Evolutionary conservation across 371 early-diverging fungal species (phyloP), one percentile per base, ranked within the genome.

Genomic region (Apophysomyces trapeziformis): DNA sequence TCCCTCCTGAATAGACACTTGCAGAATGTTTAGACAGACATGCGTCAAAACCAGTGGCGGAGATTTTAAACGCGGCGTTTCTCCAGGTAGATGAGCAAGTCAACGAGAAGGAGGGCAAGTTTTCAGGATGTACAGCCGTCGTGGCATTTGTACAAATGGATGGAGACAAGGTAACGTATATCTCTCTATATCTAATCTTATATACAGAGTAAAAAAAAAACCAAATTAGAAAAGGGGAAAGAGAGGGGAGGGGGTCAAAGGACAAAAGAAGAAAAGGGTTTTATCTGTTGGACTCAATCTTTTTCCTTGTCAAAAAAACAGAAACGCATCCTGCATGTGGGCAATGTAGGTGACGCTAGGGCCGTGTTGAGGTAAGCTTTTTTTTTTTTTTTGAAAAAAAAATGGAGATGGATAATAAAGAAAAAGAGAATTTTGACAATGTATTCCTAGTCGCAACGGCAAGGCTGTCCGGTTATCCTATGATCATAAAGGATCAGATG

Each of bases 401-500:
- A 26, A 26, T 1, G 1, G 26, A 26, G 26, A 26, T 26, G 26
- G 26, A 26, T 26, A 26, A 26, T 26, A 26, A 1, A 26, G 26
- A 26, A 26, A 26, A 26, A 47, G 9, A 18, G 61, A 62, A 57
- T 26, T n/a, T 67, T 44, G 39, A 41, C 13, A 38, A 58, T 38
- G 16, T 32, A 26, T 44, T 58, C 9, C 9, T 66, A 91, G 93
- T 70, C 94, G 96, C 45, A 78, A 88, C 60, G 96, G 95, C 8
- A 80, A 85, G 57, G 98, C 98, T 13, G 78, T 92, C 26, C 81
- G 99, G 57, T 86, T 99, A 18, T 93, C 97, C 1, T 99, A 98
- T 68, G 99, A 99, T 77, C 99, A 99, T 78, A 99, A 99, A 78
- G 99, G 98, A 32, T 90, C 92, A 14, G 98, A 99, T 75, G 75